These are phyloP conservation scores for Scheffersomyces quercinus DNA, from an alignment of 1,139 yeast genomes.

Conservation along the genomic window DNA sequence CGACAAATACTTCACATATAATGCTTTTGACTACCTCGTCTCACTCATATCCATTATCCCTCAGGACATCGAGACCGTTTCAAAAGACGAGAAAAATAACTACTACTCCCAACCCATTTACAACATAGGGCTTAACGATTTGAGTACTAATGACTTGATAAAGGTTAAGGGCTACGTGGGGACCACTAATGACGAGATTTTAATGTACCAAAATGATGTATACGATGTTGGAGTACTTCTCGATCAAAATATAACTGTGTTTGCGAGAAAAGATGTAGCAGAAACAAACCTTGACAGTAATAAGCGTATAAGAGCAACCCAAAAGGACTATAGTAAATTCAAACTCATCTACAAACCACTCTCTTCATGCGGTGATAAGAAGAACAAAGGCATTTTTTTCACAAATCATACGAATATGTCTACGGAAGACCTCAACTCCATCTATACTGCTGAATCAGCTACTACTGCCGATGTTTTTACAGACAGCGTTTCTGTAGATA, in stretches of 20 bases:
- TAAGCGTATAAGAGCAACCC: conserved; percentile 28
- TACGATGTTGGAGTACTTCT: conserved; percentile 52
- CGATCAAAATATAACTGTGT: conserved; percentile 9
- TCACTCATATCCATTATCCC: conserved; percentile 42
- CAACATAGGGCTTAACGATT: conserved; percentile 66
- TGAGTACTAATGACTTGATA: conserved; percentile 20
- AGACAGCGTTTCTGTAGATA: conserved; percentile 13
- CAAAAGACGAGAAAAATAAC: conserved; percentile 13
- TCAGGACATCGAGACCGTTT: conserved; percentile 22
- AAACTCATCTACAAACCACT: conserved; percentile 33
- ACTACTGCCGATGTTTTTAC: conserved; percentile 10
- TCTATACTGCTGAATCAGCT: conserved; percentile 18
- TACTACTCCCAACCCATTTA: conserved; percentile 52
- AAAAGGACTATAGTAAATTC: conserved; percentile 40
- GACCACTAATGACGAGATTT: conserved; percentile 70
- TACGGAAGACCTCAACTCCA: conserved; percentile 21
- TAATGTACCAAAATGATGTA: conserved; percentile 53
- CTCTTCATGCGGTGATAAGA: conserved; percentile 2
- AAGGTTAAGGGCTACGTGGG: conserved; percentile 51
- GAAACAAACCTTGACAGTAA: conserved; percentile 10
- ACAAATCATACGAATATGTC: conserved; percentile 15
- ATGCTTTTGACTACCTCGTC: conserved; percentile 38
- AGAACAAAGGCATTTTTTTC: conserved; percentile 3
- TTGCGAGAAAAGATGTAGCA: conserved; percentile 6
- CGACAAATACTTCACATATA: conserved; percentile 10